These are phyloP conservation scores for Nakazawaea sp. DNA, from an alignment of 805 yeast genomes.

Conservation along the genomic window DNA sequence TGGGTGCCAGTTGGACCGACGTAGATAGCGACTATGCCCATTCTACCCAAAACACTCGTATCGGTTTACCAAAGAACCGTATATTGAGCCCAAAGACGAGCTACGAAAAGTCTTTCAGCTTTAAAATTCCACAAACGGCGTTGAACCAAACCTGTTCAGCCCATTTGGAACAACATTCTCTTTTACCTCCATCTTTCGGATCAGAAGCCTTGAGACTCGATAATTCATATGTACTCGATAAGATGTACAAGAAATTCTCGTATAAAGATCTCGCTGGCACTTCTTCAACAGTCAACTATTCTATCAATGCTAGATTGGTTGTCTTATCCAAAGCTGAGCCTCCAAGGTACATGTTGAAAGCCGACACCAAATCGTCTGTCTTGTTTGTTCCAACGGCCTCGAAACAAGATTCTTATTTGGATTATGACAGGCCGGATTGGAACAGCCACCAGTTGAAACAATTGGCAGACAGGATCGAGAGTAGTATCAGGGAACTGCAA, in stretches of 20 bases:
- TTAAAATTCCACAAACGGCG: slow-evolving; percentile 47
- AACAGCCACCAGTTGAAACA: slow-evolving; percentile 3
- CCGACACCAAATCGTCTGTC: neutral
- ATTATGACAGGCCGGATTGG: neutral
- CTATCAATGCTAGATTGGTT: slow-evolving; percentile 4
- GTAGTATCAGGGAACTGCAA: neutral
- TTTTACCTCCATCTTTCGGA: slow-evolving; percentile 35
- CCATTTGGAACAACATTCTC: slow-evolving; percentile 20
- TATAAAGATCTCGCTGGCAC: slow-evolving; percentile 23
- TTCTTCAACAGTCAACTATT: slow-evolving; percentile 12
- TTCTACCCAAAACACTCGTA: no score
- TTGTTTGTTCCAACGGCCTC: slow-evolving; percentile 32
- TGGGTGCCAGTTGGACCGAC: slow-evolving; percentile 44
- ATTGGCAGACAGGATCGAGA: neutral
- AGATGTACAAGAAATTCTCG: slow-evolving; percentile 23
- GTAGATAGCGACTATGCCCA: slow-evolving; percentile 1
- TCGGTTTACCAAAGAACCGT: slow-evolving; percentile 43
- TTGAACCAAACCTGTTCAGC: slow-evolving; percentile 26
- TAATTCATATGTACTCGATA: slow-evolving; percentile 10
- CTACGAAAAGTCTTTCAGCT: slow-evolving; percentile 53
- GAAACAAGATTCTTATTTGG: slow-evolving; percentile 33
- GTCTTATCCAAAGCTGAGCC: neutral
- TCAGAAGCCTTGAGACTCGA: slow-evolving; percentile 18
- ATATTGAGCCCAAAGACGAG: slow-evolving; percentile 39
- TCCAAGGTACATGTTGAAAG: neutral